Percentiles rank a stretch among this genome's conserved stretches.
Evolutionary conservation across 192 early-diverging fungal species (phyloP).

Genomic region (Linnemannia zychae): DNA sequence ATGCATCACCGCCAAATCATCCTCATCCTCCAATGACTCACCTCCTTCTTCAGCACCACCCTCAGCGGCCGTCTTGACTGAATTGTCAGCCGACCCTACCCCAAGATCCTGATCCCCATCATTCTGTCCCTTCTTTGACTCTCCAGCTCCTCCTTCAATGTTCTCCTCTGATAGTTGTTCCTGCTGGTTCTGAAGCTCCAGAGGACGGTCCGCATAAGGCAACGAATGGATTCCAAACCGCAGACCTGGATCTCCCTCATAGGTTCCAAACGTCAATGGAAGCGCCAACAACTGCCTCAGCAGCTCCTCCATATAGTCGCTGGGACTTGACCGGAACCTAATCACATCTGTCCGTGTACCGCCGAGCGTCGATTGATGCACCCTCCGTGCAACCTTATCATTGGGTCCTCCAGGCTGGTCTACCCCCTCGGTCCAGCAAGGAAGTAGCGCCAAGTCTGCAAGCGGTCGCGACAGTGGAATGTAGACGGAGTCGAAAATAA

Average conservation of each 20-base stretch:
- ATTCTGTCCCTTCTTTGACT: constrained; percentile 62
- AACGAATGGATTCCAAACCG: constrained; percentile 45
- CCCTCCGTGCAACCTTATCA: constrained; percentile 52
- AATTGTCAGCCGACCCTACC: constrained; percentile 27
- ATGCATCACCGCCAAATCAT: constrained; percentile 64
- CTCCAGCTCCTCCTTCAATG: constrained; percentile 72
- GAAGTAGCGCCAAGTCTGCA: constrained; percentile 52
- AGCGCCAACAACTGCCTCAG: constrained; percentile 78
- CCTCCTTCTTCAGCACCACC: constrained; percentile 28
- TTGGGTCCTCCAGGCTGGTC: constrained; percentile 26
- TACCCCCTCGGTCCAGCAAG: constrained; percentile 59
- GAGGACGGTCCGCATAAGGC: constrained; percentile 38
- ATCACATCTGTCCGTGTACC: constrained; percentile 51
- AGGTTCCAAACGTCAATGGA: constrained; percentile 80
- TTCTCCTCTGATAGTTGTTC: constrained; percentile 59
- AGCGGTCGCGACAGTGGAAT: constrained; percentile 63
- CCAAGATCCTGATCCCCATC: constrained; percentile 39
- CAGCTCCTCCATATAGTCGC: constrained; percentile 75
- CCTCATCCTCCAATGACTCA: constrained; percentile 43
- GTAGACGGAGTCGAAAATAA: constrained; percentile 73
- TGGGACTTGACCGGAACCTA: constrained; percentile 76
- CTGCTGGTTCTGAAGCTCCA: constrained; percentile 20
- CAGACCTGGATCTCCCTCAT: constrained; percentile 69
- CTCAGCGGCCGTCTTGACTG: background rate
- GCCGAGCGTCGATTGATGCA: constrained; percentile 55